Conservation (phyloP, 306 rosid species). For the Delonix regia region DNA sequence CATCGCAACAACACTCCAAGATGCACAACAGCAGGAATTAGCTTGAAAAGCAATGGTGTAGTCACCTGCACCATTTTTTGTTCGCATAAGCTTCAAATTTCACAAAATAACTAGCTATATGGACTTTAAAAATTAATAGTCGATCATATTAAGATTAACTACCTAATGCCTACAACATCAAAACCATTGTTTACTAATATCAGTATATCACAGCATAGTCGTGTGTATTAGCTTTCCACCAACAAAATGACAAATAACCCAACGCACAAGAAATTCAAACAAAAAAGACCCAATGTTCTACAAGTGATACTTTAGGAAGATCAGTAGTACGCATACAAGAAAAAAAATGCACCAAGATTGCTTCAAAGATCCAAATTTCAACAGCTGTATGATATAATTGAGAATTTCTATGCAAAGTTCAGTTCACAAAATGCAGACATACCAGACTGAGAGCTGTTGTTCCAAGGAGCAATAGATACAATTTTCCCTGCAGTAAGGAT, state of each 20-base stretch:
- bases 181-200: background rate
- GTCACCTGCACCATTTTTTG: slow-evolving; percentile 70
- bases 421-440: slow-evolving; percentile 29
- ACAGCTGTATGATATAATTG: background rate
- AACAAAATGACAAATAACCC: background rate
- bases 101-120: slow-evolving; percentile 26
- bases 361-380: slow-evolving; percentile 20
- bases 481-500: slow-evolving; percentile 73
- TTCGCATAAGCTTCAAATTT: slow-evolving; percentile 34
- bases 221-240: background rate
- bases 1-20: slow-evolving; percentile 82
- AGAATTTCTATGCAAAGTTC: slow-evolving; percentile 20
- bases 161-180: slow-evolving; percentile 12
- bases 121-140: slow-evolving; percentile 9
- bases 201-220: background rate
- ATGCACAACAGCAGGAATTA: slow-evolving; percentile 89
- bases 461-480: slow-evolving; percentile 88
- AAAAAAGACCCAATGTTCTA: slow-evolving; percentile 20
- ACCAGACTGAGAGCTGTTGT: slow-evolving; percentile 98
- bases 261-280: slow-evolving; percentile 15
- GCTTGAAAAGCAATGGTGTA: slow-evolving; percentile 95
- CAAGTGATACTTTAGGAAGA: slow-evolving; percentile 13
- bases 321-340: background rate
- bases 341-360: slow-evolving; percentile 15
- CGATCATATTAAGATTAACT: slow-evolving; percentile 26